A percentile compares a stretch with the other conserved stretches of the same genome.
These are phyloP conservation scores for Buddleja alternifolia DNA, from an alignment of 257 asterid species.

Conservation along the genomic window DNA sequence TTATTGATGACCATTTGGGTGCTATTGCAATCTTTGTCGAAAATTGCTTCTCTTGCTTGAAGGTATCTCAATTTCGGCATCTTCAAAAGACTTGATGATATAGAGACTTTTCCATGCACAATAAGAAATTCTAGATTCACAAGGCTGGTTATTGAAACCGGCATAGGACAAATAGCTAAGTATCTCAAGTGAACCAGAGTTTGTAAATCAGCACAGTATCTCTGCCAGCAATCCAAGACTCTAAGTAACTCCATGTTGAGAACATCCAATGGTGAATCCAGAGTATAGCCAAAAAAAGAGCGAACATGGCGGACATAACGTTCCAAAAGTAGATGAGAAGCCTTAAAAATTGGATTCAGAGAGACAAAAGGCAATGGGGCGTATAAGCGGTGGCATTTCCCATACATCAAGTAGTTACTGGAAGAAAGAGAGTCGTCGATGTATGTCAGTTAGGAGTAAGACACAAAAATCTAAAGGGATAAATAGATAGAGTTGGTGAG, in stretches of 20 bases:
- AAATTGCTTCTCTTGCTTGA: neutral
- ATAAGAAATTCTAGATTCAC: slow-evolving; percentile 29
- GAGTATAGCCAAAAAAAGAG: slow-evolving; percentile 14
- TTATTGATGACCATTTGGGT: slow-evolving; percentile 2
- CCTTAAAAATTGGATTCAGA: neutral
- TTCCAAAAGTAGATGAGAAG: neutral
- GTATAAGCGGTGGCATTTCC: neutral
- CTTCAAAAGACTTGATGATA: neutral
- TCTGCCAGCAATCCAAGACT: neutral
- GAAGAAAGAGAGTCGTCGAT: no score
- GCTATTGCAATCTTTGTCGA: neutral
- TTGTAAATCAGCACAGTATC: neutral
- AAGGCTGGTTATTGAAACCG: neutral
- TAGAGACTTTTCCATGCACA: neutral
- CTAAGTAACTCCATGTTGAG: slow-evolving; percentile 24
- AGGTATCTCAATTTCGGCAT: slow-evolving; percentile 28
- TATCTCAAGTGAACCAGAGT: slow-evolving; percentile 9
- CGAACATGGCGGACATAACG: slow-evolving; percentile 14
- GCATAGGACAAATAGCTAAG: slow-evolving; percentile 11
- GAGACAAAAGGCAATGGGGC: neutral
- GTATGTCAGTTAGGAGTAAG: neutral
- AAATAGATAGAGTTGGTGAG: neutral
- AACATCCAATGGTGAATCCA: neutral
- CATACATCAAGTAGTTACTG: neutral
- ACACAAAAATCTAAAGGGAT: neutral